Evolutionary conservation across 345 rosid species (phyloP), one percentile per base, ranked within the genome.

Genomic region (Eucalyptus polyanthemos): DNA sequence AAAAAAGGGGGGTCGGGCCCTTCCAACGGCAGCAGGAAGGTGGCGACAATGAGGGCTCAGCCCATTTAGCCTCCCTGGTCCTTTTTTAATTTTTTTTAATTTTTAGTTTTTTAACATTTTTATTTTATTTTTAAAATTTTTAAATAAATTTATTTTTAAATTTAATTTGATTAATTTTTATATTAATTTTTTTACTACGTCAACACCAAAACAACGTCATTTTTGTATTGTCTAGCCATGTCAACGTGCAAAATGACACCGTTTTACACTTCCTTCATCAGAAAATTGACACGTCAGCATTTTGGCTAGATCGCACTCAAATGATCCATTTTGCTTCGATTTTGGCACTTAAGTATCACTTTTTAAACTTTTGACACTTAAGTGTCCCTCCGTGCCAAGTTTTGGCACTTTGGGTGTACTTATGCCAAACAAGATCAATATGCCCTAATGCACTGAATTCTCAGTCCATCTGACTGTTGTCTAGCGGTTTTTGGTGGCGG

Each of bases 241-340:
- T 50, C 0, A 6, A 0, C 0, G 1, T 15, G 53, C 7, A 50
- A 50, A 50, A 50, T 0, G 17, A 3, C 0, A 0, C 3, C 19
- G 1, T 6, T 50, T 50, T 6, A 7, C 19, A 50, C 17, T 50
- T 50, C 7, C 1, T 50, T 50, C 19, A 15, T 0, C 1, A 1
- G 0, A 50, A 50, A 50, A 50, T 50, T 0, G 1, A 0, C 1
- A 14, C 1, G 0, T 6, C 3, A 0, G 7, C 7, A 14, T 50
- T 50, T 14, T 14, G 3, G 17, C 6, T 14, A 1, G 6, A 14
- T 50, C 1, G 3, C 3, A 50, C 3, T 50, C 1, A 50, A 50
- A 50, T 50, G 1, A 50, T 50, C 1, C 0, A 50, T 50, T 50
- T 50, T 50, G 0, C 19, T 50, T 1, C 1, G 0, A 50, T 50